Percentiles rank a stretch among this genome's conserved stretches.
Evolutionary conservation across 768 basidiomycete species (phyloP).

Genomic region (Tulasnella sp.): DNA sequence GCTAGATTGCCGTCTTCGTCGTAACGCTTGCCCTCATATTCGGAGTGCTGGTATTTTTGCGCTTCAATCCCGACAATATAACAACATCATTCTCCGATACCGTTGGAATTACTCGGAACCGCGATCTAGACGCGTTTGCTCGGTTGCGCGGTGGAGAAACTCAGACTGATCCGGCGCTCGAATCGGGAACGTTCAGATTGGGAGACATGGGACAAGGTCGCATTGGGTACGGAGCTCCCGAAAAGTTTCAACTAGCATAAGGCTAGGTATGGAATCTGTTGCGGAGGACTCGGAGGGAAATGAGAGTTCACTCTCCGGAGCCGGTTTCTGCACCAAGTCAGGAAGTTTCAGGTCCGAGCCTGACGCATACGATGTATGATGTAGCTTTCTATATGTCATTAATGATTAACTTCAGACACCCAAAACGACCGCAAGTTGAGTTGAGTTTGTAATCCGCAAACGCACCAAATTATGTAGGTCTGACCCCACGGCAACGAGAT

Average conservation of each 20-base stretch:
- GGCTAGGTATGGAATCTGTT: too few relatives aligned
- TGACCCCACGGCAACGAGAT: too few relatives aligned
- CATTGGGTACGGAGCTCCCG: not conserved
- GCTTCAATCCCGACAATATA: not conserved
- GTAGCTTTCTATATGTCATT: too few relatives aligned
- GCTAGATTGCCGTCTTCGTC: not conserved
- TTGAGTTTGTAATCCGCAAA: too few relatives aligned
- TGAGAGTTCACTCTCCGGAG: not conserved
- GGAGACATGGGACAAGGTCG: not conserved
- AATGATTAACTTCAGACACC: too few relatives aligned
- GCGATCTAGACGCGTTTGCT: not conserved
- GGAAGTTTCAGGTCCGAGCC: not conserved
- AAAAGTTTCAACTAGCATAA: not conserved
- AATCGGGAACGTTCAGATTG: not conserved
- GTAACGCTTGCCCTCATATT: not conserved
- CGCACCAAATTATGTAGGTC: too few relatives aligned
- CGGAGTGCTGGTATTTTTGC: not conserved
- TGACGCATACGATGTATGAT: not conserved
- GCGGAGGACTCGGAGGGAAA: not conserved
- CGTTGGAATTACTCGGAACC: not conserved
- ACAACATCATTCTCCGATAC: not conserved
- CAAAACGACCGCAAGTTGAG: too few relatives aligned
- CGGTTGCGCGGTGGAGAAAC: not conserved
- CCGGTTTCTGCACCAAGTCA: not conserved
- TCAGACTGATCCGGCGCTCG: not conserved